phyloP scores from a whole-genome alignment of 2,329 filamentous ascomycete species.

The Cordyceps farinosa region DNA sequence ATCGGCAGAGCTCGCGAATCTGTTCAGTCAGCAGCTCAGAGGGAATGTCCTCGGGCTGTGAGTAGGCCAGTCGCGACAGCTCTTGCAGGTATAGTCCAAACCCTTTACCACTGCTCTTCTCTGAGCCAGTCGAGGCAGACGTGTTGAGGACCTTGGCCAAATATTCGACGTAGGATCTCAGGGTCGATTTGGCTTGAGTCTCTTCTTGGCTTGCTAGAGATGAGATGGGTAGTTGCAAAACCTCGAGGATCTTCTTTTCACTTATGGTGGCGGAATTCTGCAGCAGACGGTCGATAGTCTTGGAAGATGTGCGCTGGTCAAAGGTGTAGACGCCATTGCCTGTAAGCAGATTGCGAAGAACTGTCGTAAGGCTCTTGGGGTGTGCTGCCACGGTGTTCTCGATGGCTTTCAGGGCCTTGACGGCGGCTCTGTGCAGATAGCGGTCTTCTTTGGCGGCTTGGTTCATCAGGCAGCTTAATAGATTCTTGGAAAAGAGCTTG shows the following conservation, averaged over 20 bases:
- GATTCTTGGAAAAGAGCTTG: constrained; percentile 74
- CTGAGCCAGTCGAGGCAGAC: constrained; percentile 26
- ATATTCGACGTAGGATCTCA: constrained; percentile 52
- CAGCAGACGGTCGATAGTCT: constrained; percentile 74
- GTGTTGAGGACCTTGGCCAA: constrained; percentile 50
- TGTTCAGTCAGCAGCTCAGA: constrained; percentile 48
- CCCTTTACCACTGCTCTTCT: constrained; percentile 26
- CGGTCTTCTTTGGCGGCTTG: constrained; percentile 74
- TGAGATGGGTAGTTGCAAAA: constrained; percentile 44
- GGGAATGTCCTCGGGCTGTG: constrained; percentile 39
- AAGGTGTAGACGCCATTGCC: constrained; percentile 72
- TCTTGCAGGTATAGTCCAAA: constrained; percentile 46
- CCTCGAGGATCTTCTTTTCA: constrained; percentile 48
- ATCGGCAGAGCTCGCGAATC: constrained; percentile 51
- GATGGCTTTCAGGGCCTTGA: constrained; percentile 70
- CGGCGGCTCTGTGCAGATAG: constrained; percentile 74
- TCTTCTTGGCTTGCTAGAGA: constrained; percentile 27
- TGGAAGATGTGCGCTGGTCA: constrained; percentile 80
- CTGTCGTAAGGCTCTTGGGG: constrained; percentile 54
- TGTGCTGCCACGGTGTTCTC: constrained; percentile 61
- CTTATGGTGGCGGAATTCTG: constrained; percentile 55
- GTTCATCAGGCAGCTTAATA: constrained; percentile 78
- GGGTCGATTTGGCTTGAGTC: constrained; percentile 29
- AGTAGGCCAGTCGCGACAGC: constrained; percentile 55
- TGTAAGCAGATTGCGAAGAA: constrained; percentile 66